Conservation (phyloP, 495 filamentous ascomycete species). For the Cryomyces minteri region DNA sequence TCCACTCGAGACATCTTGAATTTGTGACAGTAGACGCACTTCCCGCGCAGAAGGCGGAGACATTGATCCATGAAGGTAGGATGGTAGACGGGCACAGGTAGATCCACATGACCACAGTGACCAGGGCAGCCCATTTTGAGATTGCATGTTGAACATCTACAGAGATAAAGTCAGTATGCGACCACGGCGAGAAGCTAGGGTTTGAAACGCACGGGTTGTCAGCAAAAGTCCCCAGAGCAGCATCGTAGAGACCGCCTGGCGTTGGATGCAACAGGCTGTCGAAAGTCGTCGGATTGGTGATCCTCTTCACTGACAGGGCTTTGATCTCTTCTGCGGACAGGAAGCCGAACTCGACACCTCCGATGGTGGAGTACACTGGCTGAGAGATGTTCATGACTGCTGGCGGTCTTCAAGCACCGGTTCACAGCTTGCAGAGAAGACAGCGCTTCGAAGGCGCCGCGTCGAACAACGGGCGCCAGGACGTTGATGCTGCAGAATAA, state of each 20-base stretch:
- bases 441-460: too few relatives aligned
- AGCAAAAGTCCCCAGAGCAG: slow-evolving; percentile 78
- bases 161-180: slow-evolving; percentile 1
- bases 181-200: background rate
- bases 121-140: slow-evolving; percentile 70
- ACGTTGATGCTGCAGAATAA: too few relatives aligned
- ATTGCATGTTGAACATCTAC: slow-evolving; percentile 79
- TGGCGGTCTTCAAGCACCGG: too few relatives aligned
- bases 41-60: slow-evolving; percentile 60
- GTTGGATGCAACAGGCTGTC: slow-evolving; percentile 71
- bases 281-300: slow-evolving; percentile 77
- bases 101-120: slow-evolving; percentile 86
- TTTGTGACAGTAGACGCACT: slow-evolving; percentile 77
- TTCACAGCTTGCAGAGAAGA: too few relatives aligned
- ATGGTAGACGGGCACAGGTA: slow-evolving; percentile 85
- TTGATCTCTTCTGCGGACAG: slow-evolving; percentile 67
- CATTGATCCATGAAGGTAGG: slow-evolving; percentile 85
- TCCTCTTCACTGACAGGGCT: slow-evolving; percentile 76
- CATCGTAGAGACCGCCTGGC: slow-evolving; percentile 81
- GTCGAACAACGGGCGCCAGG: too few relatives aligned
- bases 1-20: slow-evolving; percentile 55
- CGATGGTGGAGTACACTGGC: slow-evolving; percentile 67
- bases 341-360: slow-evolving; percentile 76
- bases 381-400: slow-evolving; percentile 63
- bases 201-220: slow-evolving; percentile 40